phyloP scores from a whole-genome alignment of 768 basidiomycete species.

The Mycena belliarum region DNA sequence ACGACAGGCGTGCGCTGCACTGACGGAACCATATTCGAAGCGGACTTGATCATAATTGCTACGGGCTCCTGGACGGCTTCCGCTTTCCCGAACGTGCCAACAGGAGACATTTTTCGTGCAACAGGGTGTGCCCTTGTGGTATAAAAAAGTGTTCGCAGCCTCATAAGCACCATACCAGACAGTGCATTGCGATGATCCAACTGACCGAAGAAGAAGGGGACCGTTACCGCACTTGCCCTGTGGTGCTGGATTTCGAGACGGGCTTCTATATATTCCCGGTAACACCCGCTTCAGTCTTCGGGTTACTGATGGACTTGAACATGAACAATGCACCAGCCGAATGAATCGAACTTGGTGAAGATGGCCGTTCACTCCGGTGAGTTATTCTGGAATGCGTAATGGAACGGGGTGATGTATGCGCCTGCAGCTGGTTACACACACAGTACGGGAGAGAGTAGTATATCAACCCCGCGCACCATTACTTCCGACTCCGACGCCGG shows the following conservation, averaged over 20 bases:
- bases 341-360: constrained; percentile 70
- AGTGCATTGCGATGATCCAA: constrained; percentile 76
- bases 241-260: constrained; percentile 69
- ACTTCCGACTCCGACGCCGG: constrained; percentile 59
- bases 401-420: too few species aligned
- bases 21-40: constrained; percentile 56
- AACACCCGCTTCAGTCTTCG: constrained; percentile 27
- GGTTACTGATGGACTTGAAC: too few species aligned
- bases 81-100: constrained; percentile 59
- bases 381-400: too few species aligned
- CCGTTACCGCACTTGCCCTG: constrained; percentile 60
- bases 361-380: constrained; percentile 59
- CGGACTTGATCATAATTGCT: constrained; percentile 68
- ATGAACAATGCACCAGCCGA: constrained; percentile 54
- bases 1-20: constrained; percentile 63
- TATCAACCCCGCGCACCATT: constrained; percentile 81
- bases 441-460: constrained; percentile 31
- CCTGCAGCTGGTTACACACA: constrained; percentile 63
- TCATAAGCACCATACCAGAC: constrained; percentile 49
- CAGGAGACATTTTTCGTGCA: constrained; percentile 60
- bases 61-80: constrained; percentile 87
- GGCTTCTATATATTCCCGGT: constrained; percentile 89
- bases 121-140: constrained; percentile 63
- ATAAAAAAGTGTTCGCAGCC: background rate
- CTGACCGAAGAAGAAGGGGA: constrained; percentile 70